Base-by-base conservation (phyloP, 495 filamentous ascomycete species). In the Xylaria nigripes region DNA sequence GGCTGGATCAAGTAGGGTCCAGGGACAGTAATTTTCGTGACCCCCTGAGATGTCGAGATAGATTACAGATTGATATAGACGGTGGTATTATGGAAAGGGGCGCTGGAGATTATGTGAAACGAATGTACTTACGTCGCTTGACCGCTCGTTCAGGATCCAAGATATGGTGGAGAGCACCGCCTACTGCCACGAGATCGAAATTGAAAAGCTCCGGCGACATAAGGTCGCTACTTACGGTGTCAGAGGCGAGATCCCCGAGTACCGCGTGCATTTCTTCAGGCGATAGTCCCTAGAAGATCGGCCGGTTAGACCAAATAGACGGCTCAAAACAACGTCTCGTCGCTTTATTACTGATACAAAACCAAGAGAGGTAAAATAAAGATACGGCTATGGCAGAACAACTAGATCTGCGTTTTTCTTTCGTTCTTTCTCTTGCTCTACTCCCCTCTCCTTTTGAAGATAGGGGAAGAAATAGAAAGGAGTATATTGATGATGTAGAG, bases 151-250 rank as follows among this genome's bases (percentile, higher is more conserved):
- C 69, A 0, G 84, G 81, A 54, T 84, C 68, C 46, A 82, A 76
- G 55, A 91, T 87, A 61, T 91, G 86, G 64, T 91, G 87, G 58
- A 89, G 76, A 1, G 80, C 86, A 50, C 81, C 74, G 21, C 86
- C 81, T 25, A 89, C 76, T 15, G 76, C 75, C 4, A 80, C 79
- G 25, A 89, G 49, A 57, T 88, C 83, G 59, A 89, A 86, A 46
- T 78, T 62, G 54, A 62, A 73, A 62, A 76, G 82, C 21, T 79
- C 75, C 0, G 79, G 68, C 0, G 62, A 64, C 2, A 69, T 60
- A 19, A 84, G 66, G 6, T 58, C 55, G 18, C 54, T 51, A 67
- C 56, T 54, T 57, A 6, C 74, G 62, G 67, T 68, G 6, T 65
- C 45, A 6, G 75, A 68, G 30, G 78, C 67, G 19, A 89, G 71